These are phyloP conservation scores for Trametes sanguinea DNA, from an alignment of 768 basidiomycete genomes.

Conservation along the genomic window DNA sequence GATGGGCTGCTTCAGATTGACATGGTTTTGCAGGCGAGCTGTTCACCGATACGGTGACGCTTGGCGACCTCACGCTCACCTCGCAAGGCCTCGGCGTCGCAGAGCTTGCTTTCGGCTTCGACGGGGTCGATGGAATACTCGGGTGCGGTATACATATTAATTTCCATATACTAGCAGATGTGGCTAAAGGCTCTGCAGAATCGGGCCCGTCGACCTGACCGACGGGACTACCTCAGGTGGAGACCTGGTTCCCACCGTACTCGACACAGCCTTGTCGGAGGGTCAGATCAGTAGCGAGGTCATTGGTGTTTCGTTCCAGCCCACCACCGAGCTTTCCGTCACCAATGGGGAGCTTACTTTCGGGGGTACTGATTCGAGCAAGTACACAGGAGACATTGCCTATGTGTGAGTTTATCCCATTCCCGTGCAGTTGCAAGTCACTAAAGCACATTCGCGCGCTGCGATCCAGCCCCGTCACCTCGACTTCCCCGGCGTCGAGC, in stretches of 20 bases:
- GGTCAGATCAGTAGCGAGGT: constrained; percentile 30
- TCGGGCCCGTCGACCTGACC: constrained; percentile 61
- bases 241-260: constrained; percentile 37
- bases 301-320: constrained; percentile 38
- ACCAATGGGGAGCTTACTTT: constrained; percentile 42
- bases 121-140: constrained; percentile 61
- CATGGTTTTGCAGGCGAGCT: constrained; percentile 20
- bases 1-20: too few relatives aligned
- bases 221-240: constrained; percentile 28
- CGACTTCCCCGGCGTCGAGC: constrained; percentile 33
- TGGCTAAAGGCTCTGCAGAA: too few relatives aligned
- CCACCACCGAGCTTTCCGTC: constrained; percentile 28
- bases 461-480: constrained; percentile 33
- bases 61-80: constrained; percentile 50
- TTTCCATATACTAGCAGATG: too few relatives aligned
- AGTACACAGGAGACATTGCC: constrained; percentile 36
- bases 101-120: constrained; percentile 40
- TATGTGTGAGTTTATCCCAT: constrained; percentile 26
- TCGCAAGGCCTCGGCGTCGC: constrained; percentile 69
- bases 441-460: not conserved
- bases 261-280: constrained; percentile 38
- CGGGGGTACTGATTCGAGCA: constrained; percentile 36
- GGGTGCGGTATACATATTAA: too few relatives aligned
- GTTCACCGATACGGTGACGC: constrained; percentile 52
- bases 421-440: too few relatives aligned